Evolutionary conservation across 805 yeast genomes (phyloP).

Genomic region (Isabelozyma rhagii): DNA sequence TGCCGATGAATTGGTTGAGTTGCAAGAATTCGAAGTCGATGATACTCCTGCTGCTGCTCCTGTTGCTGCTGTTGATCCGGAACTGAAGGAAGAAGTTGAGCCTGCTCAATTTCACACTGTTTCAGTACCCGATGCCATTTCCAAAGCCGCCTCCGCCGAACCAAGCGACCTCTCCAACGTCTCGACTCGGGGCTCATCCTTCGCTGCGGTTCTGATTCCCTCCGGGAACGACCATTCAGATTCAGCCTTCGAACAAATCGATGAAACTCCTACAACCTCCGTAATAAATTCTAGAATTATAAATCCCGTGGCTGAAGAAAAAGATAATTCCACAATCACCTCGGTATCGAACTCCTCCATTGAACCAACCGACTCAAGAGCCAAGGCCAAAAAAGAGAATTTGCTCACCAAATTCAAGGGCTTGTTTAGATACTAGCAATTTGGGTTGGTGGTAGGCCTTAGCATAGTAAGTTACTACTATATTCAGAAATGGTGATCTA

Average conservation of each 20-base stretch:
- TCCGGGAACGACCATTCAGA: constrained; percentile 14
- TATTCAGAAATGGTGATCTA: neutral
- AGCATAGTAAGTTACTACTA: neutral
- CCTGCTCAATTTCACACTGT: neutral
- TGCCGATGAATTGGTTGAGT: constrained; percentile 20
- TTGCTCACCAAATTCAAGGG: constrained; percentile 29
- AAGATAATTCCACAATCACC: neutral
- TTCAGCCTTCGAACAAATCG: constrained; percentile 10
- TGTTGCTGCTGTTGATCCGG: neutral
- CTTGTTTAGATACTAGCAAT: constrained; percentile 23
- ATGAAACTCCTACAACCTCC: constrained; percentile 21
- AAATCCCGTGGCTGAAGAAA: neutral
- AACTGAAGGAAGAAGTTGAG: too few species aligned
- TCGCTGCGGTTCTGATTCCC: constrained; percentile 35
- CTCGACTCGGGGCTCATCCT: constrained; percentile 30
- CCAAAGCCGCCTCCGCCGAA: neutral
- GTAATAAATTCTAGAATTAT: constrained; percentile 10
- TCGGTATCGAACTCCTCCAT: neutral
- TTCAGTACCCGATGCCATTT: neutral
- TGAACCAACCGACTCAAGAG: neutral
- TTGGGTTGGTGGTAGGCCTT: neutral
- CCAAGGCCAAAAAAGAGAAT: constrained; percentile 12
- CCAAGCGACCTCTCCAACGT: constrained; percentile 16
- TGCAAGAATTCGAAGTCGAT: constrained; percentile 18
- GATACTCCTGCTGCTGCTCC: constrained; percentile 1